Conservation (phyloP, 345 rosid species). For the Hibiscus tridactylites region DNA sequence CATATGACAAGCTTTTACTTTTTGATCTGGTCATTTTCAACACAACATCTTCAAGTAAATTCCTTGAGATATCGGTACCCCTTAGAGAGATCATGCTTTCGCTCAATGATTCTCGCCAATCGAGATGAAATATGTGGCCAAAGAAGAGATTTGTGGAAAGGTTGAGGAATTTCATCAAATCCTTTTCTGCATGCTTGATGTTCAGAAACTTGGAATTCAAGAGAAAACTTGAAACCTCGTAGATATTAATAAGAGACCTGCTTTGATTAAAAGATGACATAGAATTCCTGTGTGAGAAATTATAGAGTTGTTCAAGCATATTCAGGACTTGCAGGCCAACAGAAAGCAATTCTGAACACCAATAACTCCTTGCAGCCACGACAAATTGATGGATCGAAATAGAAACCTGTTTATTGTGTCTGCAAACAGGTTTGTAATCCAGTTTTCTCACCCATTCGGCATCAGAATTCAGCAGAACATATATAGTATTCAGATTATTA, state of each 20-base stretch:
- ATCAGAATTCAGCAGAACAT: slow-evolving; percentile 23
- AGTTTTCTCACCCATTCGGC: slow-evolving; percentile 30
- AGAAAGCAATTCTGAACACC: slow-evolving; percentile 30
- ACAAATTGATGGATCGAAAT: slow-evolving; percentile 23
- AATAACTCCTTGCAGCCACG: slow-evolving; percentile 22
- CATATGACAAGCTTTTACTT: slow-evolving; percentile 18
- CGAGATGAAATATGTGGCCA: slow-evolving; percentile 26
- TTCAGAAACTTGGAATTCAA: slow-evolving; percentile 7
- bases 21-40: neutral
- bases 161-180: slow-evolving; percentile 9
- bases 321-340: slow-evolving; percentile 30
- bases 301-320: slow-evolving; percentile 20
- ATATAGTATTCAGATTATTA: slow-evolving; percentile 8
- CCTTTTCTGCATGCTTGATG: neutral
- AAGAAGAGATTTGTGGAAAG: slow-evolving; percentile 13
- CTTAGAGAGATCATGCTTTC: slow-evolving; percentile 26
- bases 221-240: slow-evolving; percentile 30
- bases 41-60: slow-evolving; percentile 17
- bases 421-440: neutral
- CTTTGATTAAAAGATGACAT: slow-evolving; percentile 15
- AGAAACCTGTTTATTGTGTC: slow-evolving; percentile 11
- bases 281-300: slow-evolving; percentile 5
- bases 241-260: slow-evolving; percentile 17
- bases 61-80: slow-evolving; percentile 17
- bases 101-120: slow-evolving; percentile 24